phyloP scores from a whole-genome alignment of 129 eudicot genomes.

The Saposhnikovia divaricata region DNA sequence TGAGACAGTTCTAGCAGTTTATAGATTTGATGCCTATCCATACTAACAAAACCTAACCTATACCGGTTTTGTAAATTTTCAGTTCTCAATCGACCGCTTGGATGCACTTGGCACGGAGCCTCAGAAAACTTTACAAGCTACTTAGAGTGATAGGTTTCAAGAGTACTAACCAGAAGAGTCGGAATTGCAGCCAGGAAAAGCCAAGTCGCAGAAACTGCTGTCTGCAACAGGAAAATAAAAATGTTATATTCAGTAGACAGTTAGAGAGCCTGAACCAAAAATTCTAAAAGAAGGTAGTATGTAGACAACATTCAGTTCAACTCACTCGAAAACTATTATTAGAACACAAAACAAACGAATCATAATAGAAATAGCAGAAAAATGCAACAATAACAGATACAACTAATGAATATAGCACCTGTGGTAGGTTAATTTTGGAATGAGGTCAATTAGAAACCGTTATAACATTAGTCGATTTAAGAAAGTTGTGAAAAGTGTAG shows the following conservation, averaged over 20 bases:
- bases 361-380: neutral
- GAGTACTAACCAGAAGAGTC: constrained; percentile 6
- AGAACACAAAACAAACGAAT: too few species aligned
- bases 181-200: constrained; percentile 5
- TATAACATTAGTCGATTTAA: too few species aligned
- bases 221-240: neutral
- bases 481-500: too few species aligned
- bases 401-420: too few species aligned
- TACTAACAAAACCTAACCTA: neutral
- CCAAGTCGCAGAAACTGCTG: constrained; percentile 3
- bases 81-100: neutral
- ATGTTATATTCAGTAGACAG: neutral
- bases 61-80: neutral
- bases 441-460: too few species aligned
- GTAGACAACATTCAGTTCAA: neutral
- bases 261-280: neutral
- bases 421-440: too few species aligned
- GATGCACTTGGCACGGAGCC: neutral
- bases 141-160: neutral
- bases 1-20: neutral
- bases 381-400: too few species aligned
- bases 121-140: neutral
- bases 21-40: neutral
- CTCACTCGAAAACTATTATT: neutral
- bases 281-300: too few species aligned